Evolutionary conservation across 176 grass and related monocot species (phyloP), one percentile per base, ranked within the genome.

Genomic region (Tuctoria greenei): DNA sequence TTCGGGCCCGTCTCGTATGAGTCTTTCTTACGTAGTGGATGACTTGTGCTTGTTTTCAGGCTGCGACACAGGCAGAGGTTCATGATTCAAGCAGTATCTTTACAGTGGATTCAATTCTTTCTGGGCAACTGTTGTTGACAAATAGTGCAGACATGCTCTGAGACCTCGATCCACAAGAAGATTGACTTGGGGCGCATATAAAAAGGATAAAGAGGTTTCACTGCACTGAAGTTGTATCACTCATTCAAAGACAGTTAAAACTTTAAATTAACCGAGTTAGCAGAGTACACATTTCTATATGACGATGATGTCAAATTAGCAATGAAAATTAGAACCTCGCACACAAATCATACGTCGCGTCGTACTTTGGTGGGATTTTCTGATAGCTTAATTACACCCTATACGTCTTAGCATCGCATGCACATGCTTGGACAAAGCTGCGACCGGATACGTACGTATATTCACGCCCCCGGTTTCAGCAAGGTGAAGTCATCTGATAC

Each of bases 21-120:
- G n/a, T n/a, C n/a, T n/a, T n/a, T n/a, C n/a, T n/a, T n/a, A n/a
- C n/a, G n/a, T n/a, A n/a, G n/a, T n/a, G n/a, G n/a, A n/a, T 64
- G 46, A 54, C 80, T 79, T 83, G 69, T 70, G 44, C 81, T 11
- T 69, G 63, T 56, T 83, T 84, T 70, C 69, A 79, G 86, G 63
- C 43, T 8, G 44, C 23, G 69, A 79, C 85, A 87, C 13, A 20
- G 75, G 24, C 69, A 57, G 8, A 57, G 75, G 46, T 84, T 79
- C 80, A 70, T 56, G 76, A 67, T 77, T 71, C 39, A 41, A 77
- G 49, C 49, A 41, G 45, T 66, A 71, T 72, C 59, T n/a, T 57
- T 72, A 65, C 39, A 14, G 12, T 28, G 21, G 60, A 74, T 26
- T 67, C 52, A 55, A 47, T 44, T 79, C 15, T 16, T 71, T 75